Percentiles rank a stretch among this genome's conserved stretches.
These are phyloP conservation scores for Acephala macrosclerotiorum DNA, from an alignment of 2,329 filamentous ascomycete genomes.

Conservation along the genomic window DNA sequence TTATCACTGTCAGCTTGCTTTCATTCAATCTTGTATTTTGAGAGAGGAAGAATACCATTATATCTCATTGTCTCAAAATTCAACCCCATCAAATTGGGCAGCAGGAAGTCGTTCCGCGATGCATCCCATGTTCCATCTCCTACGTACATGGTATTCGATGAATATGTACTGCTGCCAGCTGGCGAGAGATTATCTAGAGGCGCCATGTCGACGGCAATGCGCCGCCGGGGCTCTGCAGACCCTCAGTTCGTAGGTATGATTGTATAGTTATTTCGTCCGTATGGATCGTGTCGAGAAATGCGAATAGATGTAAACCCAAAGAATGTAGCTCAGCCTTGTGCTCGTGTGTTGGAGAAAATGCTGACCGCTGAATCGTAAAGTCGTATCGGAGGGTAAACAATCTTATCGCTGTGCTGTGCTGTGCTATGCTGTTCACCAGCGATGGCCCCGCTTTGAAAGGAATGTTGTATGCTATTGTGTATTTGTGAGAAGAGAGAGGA, in stretches of 20 bases:
- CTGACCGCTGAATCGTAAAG: no score
- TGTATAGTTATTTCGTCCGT: slow-evolving; percentile 11
- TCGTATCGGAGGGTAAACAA: slow-evolving; percentile 3
- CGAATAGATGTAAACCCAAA: slow-evolving; percentile 9
- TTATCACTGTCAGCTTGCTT: neutral
- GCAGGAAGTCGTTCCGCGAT: slow-evolving; percentile 76
- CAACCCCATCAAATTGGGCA: slow-evolving; percentile 78
- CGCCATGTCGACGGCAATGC: slow-evolving; percentile 37
- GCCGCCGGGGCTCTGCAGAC: slow-evolving; percentile 28
- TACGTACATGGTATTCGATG: slow-evolving; percentile 76
- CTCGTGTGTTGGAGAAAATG: slow-evolving; percentile 1
- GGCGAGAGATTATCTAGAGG: slow-evolving; percentile 48
- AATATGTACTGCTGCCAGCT: slow-evolving; percentile 76
- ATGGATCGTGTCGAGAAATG: slow-evolving; percentile 20
- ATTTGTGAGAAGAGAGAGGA: neutral
- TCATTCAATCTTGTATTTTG: slow-evolving; percentile 19
- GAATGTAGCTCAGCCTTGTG: slow-evolving; percentile 6
- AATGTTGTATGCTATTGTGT: neutral
- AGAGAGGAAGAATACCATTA: slow-evolving; percentile 67
- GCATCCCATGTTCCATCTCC: slow-evolving; percentile 88
- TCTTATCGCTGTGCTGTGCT: slow-evolving; percentile 10
- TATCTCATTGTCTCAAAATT: slow-evolving; percentile 86
- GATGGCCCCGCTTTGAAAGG: neutral
- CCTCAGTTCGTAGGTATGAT: neutral
- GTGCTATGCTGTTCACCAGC: neutral